Conservation (phyloP, 345 rosid species). For the Eutrema japonicum region DNA sequence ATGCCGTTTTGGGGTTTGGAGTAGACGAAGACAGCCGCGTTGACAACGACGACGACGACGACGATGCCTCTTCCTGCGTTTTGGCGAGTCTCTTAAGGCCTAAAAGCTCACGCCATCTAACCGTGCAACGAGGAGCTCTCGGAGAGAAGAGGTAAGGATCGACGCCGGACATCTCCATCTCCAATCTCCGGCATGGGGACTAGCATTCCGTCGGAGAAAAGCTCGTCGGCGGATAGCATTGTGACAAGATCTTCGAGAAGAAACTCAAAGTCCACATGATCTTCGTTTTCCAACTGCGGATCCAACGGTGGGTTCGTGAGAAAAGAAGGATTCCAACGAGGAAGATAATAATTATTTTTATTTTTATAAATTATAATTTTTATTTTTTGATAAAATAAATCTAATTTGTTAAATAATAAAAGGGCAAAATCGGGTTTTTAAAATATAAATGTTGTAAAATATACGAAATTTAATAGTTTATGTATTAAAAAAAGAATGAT, state of each 20-base stretch:
- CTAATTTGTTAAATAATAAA: no score
- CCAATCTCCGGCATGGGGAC: conserved; percentile 59
- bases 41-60: conserved; percentile 1
- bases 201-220: conserved; percentile 84
- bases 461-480: no score
- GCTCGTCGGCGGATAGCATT: conserved; percentile 93
- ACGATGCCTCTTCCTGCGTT: conserved; percentile 33
- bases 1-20: conserved; percentile 50
- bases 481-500: no score
- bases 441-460: no score
- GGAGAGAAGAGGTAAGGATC: conserved; percentile 77
- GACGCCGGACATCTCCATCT: conserved; percentile 51
- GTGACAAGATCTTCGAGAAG: conserved; percentile 76
- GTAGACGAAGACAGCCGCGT: conserved; percentile 44
- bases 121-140: conserved; percentile 80
- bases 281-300: conserved; percentile 39
- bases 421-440: no score
- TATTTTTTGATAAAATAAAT: no score
- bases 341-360: no score
- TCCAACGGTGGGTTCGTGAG: conserved; percentile 10
- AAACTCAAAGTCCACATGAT: conserved; percentile 81
- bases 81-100: conserved; percentile 66
- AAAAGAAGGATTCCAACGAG: no score
- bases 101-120: conserved; percentile 89
- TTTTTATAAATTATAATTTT: no score